Conservation (phyloP, 305 asterid species). For the Rubia tinctorum region DNA sequence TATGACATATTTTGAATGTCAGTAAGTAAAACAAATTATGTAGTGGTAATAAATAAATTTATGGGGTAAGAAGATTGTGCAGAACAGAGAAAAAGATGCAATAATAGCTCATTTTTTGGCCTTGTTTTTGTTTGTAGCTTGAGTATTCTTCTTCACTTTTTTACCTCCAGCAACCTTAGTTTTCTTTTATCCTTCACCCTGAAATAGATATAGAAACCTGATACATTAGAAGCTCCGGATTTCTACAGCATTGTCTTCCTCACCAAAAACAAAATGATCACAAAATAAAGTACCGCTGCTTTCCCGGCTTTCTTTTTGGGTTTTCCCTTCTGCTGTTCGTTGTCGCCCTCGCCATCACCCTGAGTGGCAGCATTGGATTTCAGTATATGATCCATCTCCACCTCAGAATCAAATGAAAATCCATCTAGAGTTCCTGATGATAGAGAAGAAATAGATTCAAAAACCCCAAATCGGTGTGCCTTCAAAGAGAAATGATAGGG, state of each 20-base stretch:
- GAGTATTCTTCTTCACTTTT: constrained; percentile 76
- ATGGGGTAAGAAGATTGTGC: not conserved
- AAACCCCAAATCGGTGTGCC: not conserved
- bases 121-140: constrained; percentile 61
- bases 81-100: not conserved
- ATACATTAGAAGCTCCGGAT: constrained; percentile 18
- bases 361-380: constrained; percentile 47
- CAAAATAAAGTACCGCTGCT: constrained; percentile 43
- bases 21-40: not conserved
- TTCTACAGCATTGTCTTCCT: constrained; percentile 5
- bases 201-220: constrained; percentile 16
- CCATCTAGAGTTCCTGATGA: constrained; percentile 82
- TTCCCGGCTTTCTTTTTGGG: constrained; percentile 52
- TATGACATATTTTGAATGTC: not conserved
- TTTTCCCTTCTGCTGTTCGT: constrained; percentile 54
- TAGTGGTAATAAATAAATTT: not conserved
- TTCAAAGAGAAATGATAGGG: not conserved
- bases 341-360: constrained; percentile 51
- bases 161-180: constrained; percentile 63
- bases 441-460: constrained; percentile 24
- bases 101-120: constrained; percentile 50
- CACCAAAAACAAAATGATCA: not conserved
- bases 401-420: constrained; percentile 82
- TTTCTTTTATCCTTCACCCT: constrained; percentile 57
- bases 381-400: constrained; percentile 57